Base-by-base conservation (phyloP, 2,329 filamentous ascomycete genomes). In the Simplicillium aogashimaense region DNA sequence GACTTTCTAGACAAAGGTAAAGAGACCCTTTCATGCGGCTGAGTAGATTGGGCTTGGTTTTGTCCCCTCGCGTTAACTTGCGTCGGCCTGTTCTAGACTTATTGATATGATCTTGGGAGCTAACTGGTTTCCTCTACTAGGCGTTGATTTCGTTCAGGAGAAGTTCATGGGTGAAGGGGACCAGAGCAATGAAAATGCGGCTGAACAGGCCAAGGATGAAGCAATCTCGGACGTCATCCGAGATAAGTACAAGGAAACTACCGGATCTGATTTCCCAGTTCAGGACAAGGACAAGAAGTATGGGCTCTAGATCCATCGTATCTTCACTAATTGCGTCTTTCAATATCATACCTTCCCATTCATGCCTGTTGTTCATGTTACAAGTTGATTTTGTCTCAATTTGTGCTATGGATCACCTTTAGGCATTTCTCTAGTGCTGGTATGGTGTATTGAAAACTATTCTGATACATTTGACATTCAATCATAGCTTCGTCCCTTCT, bases 161-260 rank as follows among this genome's bases (percentile, higher is more conserved):
- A 77, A 85, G 47, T 64, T 88, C 56, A 55, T 92, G 13, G 78
- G 78, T 30, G 66, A 78, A 49, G 86, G 86, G 14, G 55, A 74
- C 36, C 86, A 92, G 65, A 67, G 74, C 63, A 85, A 86, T 56
- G 83, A 83, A 60, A 69, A 61, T 38, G 86, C 86, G 5, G 55
- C 78, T 15, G 86, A 94, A 64, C 86, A 94, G 64, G 83, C 81
- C 51, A 89, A 90, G 66, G 86, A 92, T 57, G 81, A 86, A 60
- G 69, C 83, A 57, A 85, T 89, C 50, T 78, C 76, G 20, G 81
- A 87, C 57, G 81, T 74, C 58, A 77, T 90, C 50, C 76, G 85
- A 30, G 61, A 60, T 33, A 67, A 83, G 60, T 89, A 87, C 72
- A 87, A 86, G 71, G 63, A 51, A 36, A 55, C 63, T 0, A 83